Base-by-base conservation (phyloP, 495 filamentous ascomycete species). In the Aspergillus heteromorphus region DNA sequence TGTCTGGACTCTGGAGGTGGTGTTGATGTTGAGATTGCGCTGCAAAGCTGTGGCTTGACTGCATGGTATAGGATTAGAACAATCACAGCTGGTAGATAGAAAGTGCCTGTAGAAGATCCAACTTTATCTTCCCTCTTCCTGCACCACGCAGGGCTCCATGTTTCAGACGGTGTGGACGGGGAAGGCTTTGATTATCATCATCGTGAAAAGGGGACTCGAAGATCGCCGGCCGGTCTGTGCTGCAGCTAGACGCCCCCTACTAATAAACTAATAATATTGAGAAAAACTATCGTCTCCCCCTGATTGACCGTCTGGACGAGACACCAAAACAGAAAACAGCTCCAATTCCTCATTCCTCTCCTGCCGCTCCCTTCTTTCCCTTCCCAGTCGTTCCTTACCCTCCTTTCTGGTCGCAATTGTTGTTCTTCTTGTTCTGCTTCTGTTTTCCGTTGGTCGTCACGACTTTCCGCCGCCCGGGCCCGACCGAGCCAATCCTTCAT, bases 141-240 rank as follows among this genome's bases (percentile, higher is more conserved):
- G 34, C 34, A 38, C n/a, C 8, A 9, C 34, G 11, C 34, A 38
- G 34, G 34, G 34, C 34, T 14, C 8, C 10, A 10, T 47, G 43
- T 47, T 47, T 47, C 43, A 47, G 21, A 8, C n/a, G 5, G 5
- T 23, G 11, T 13, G 21, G 27, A 47, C 43, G 13, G 27, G 16
- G 23, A 27, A n/a, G 27, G 43, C 16, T 47, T 47, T 47, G 43
- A 47, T 47, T 47, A 17, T 27, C 43, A 23, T 47, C 21, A n/a
- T 47, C 13, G 43, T 14, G 23, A 55, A 65, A 55, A 57, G 58
- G 62, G 56, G 48, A 57, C 51, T 61, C 49, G 62, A 61, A 40
- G 58, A 61, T 61, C 55, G 34, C 47, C 42, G 30, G 23, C 40
- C 54, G 56, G 62, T 61, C 62, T 65, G 59, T 65, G 59, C 62